Percentiles rank a stretch among this genome's conserved stretches.
Conservation (phyloP, 805 yeast species). For the Wickerhamiella parazyma region DNA sequence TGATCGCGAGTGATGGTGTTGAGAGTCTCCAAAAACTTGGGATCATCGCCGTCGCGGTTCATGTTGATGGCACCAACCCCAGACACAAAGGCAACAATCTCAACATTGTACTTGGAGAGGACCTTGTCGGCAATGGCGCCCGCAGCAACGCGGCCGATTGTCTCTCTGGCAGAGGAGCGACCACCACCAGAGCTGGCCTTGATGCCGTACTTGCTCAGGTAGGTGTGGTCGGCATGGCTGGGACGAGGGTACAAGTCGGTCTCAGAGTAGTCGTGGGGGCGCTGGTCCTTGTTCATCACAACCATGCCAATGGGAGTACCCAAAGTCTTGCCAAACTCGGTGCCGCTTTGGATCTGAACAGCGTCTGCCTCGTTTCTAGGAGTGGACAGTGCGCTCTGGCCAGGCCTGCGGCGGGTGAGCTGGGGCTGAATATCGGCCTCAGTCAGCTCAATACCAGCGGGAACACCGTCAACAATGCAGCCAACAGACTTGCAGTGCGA, state of each 20-base stretch:
- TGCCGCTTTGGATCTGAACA: conserved; percentile 88
- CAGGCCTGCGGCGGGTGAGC: conserved; percentile 93
- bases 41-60: conserved; percentile 54
- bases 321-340: conserved; percentile 76
- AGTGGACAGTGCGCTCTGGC: conserved; percentile 82
- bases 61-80: conserved; percentile 74
- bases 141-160: conserved; percentile 97
- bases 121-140: conserved; percentile 97
- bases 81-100: conserved; percentile 93
- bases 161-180: conserved; percentile 92
- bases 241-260: conserved; percentile 96
- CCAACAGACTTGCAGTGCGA: conserved; percentile 97
- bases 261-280: conserved; percentile 92
- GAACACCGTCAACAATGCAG: conserved; percentile 96
- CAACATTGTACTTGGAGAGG: conserved; percentile 62
- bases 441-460: conserved; percentile 78
- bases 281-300: conserved; percentile 86
- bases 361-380: conserved; percentile 92
- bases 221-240: conserved; percentile 94
- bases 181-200: conserved; percentile 97
- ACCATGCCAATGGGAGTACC: conserved; percentile 96
- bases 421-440: conserved; percentile 93
- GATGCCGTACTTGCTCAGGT: conserved; percentile 75
- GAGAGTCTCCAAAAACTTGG: conserved; percentile 52
- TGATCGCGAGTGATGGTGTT: conserved; percentile 72